phyloP scores from a whole-genome alignment of 352 stramenopile genomes.

The Globisporangium megalacanthum region DNA sequence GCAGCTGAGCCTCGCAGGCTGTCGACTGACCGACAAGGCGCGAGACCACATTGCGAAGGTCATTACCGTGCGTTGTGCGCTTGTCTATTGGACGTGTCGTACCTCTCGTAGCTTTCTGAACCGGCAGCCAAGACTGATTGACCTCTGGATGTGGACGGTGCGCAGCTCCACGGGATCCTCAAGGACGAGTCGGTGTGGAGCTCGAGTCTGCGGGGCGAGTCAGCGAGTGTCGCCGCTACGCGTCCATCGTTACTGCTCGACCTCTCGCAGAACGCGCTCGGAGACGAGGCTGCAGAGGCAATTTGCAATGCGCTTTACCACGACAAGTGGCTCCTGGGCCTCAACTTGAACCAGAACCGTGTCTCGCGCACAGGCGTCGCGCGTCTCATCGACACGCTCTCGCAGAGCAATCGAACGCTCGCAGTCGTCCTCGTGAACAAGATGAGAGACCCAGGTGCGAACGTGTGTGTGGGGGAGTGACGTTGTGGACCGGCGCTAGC shows the following conservation, averaged over 20 bases:
- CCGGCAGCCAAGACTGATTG: no score
- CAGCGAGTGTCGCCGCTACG: neutral
- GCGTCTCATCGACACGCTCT: slow-evolving; percentile 30
- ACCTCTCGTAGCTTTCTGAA: no score
- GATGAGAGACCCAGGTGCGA: slow-evolving; percentile 25
- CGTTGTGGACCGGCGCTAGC: no score
- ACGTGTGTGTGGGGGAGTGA: no score
- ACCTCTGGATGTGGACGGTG: no score
- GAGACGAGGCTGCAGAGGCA: slow-evolving; percentile 28
- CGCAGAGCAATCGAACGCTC: slow-evolving; percentile 39
- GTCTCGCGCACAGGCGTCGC: slow-evolving; percentile 25
- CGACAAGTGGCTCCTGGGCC: slow-evolving; percentile 59
- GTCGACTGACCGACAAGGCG: slow-evolving; percentile 43
- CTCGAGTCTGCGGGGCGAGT: slow-evolving; percentile 39
- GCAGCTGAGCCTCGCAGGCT: slow-evolving; percentile 37
- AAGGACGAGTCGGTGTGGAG: slow-evolving; percentile 56
- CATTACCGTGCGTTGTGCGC: slow-evolving; percentile 25
- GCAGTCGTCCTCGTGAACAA: slow-evolving; percentile 30
- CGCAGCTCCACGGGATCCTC: slow-evolving; percentile 41
- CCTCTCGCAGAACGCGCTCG: slow-evolving; percentile 39
- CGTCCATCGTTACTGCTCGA: slow-evolving; percentile 32
- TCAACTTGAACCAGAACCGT: slow-evolving; percentile 41
- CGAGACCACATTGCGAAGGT: slow-evolving; percentile 52
- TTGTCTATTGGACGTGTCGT: neutral
- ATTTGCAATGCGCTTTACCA: slow-evolving; percentile 52